Conservation (phyloP, 139 green algal species). For the Volvox africanus region DNA sequence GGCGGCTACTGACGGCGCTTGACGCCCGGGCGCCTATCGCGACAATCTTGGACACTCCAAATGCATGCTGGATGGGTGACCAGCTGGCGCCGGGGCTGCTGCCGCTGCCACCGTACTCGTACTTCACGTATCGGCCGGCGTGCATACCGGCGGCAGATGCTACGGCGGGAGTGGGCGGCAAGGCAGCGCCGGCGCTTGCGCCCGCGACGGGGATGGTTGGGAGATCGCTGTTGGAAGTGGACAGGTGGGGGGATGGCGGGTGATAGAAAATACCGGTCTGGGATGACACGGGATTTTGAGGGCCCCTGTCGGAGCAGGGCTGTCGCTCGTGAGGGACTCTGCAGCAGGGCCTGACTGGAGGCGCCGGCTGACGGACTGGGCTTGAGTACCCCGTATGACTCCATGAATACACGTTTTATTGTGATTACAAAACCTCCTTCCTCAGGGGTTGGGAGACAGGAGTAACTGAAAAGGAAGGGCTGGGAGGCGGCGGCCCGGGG, state of each 20-base stretch:
- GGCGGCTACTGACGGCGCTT: constrained; percentile 73
- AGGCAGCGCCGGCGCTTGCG: background rate
- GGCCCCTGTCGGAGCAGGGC: background rate
- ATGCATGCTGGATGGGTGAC: constrained; percentile 31
- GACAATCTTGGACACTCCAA: constrained; percentile 86
- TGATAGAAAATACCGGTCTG: no score
- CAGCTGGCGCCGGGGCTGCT: constrained; percentile 80
- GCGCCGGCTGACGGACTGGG: no score
- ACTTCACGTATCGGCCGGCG: constrained; percentile 72
- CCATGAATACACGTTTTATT: no score
- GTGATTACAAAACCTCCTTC: no score
- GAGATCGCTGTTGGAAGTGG: constrained; percentile 23
- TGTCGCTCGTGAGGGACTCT: no score
- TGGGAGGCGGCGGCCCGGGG: no score
- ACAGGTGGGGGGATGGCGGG: background rate
- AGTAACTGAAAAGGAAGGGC: no score
- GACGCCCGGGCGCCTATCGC: constrained; percentile 78
- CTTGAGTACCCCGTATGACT: no score
- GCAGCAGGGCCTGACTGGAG: no score
- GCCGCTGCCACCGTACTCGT: constrained; percentile 89
- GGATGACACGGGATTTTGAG: no score
- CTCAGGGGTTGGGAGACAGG: no score
- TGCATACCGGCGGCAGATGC: background rate
- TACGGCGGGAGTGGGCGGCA: background rate
- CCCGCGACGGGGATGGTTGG: constrained; percentile 6